A percentile compares a stretch with the other conserved stretches of the same genome.
Conservation (phyloP, 2,329 filamentous ascomycete species). For the Hymenoscyphus scutula region DNA sequence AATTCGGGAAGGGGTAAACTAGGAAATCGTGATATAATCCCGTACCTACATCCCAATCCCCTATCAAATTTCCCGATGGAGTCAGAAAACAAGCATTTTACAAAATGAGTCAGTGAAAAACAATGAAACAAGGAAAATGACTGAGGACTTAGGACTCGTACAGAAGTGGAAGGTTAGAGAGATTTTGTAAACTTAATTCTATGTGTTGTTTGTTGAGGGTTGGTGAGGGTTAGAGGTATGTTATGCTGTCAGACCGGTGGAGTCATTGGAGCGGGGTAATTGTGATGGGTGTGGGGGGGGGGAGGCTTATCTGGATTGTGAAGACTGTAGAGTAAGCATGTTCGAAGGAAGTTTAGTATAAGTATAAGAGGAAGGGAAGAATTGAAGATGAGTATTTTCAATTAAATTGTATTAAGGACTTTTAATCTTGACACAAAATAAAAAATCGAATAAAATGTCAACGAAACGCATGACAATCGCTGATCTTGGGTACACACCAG, state of each 20-base stretch:
- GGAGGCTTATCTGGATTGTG: neutral
- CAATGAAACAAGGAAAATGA: too few species aligned
- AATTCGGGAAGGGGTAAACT: too few species aligned
- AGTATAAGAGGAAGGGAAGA: neutral
- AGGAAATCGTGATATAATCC: neutral
- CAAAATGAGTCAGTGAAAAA: too few species aligned
- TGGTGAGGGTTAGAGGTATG: too few species aligned
- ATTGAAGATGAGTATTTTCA: neutral
- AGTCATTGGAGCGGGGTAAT: conserved; percentile 4
- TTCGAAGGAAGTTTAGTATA: neutral
- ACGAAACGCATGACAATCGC: conserved; percentile 28
- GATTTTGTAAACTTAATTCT: neutral
- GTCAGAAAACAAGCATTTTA: too few species aligned
- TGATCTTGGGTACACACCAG: conserved; percentile 32
- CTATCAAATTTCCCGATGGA: too few species aligned
- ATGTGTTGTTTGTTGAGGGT: neutral
- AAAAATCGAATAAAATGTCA: neutral
- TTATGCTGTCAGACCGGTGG: neutral
- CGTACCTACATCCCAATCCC: neutral
- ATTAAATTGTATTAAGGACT: neutral
- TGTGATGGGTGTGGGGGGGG: neutral
- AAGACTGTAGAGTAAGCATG: neutral
- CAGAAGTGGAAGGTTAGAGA: neutral
- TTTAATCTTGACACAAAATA: too few species aligned
- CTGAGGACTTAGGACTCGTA: too few species aligned